phyloP scores from a whole-genome alignment of 164 flowering plant species.

The Tetrastigma voinierianum region DNA sequence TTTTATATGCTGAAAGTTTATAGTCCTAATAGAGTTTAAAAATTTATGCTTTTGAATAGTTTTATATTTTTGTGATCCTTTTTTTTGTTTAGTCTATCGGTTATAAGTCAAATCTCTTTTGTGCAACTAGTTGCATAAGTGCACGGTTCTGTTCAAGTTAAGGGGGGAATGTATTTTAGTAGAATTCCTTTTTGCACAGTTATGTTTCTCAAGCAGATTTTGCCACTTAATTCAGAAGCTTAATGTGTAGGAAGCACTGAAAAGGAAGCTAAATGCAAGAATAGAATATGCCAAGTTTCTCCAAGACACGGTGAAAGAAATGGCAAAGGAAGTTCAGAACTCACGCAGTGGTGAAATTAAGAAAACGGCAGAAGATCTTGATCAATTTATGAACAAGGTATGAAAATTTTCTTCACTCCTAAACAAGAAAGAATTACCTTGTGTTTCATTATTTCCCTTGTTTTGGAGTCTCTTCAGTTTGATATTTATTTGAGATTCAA shows the following conservation, averaged over 20 bases:
- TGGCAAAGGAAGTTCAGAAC: conserved; percentile 94
- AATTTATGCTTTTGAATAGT: too few relatives aligned
- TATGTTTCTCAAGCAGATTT: too few relatives aligned
- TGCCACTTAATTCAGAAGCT: conserved; percentile 4
- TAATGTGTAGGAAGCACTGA: conserved; percentile 74
- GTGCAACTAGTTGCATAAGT: too few relatives aligned
- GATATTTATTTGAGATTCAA: neutral
- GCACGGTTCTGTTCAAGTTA: too few relatives aligned
- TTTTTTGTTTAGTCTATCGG: too few relatives aligned
- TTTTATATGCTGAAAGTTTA: too few relatives aligned
- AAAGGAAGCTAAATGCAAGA: conserved; percentile 82
- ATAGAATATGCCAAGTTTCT: conserved; percentile 97
- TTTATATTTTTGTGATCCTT: too few relatives aligned
- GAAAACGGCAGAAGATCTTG: conserved; percentile 93
- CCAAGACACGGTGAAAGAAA: conserved; percentile 93
- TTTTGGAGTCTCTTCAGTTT: neutral
- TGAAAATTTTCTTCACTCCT: neutral
- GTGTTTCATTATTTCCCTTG: neutral
- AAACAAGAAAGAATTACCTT: neutral
- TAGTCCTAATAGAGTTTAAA: too few relatives aligned
- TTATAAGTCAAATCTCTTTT: too few relatives aligned
- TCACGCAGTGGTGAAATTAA: conserved; percentile 85
- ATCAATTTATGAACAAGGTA: conserved; percentile 78
- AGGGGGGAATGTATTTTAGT: too few relatives aligned
- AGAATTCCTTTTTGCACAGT: too few relatives aligned